Percentiles rank a stretch among this genome's conserved stretches.
Conservation (phyloP, 2,329 filamentous ascomycete species). For the Hypoxylon sp. region DNA sequence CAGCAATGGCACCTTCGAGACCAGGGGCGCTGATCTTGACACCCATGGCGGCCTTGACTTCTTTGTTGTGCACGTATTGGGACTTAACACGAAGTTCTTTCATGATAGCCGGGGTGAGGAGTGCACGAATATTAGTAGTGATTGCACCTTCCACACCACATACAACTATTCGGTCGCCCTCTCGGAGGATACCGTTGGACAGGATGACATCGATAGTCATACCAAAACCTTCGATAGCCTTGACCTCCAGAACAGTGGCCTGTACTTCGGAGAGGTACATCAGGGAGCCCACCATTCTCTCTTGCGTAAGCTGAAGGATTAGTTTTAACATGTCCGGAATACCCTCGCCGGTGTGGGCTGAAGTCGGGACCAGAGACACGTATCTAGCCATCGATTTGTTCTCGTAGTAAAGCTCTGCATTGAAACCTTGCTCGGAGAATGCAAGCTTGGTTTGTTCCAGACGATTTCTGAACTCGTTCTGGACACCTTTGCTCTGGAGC, state of each 20-base stretch:
- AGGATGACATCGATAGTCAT: conserved; percentile 98
- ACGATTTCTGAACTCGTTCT: conserved; percentile 93
- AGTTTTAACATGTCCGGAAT: conserved; percentile 99
- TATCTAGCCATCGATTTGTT: conserved; percentile 97
- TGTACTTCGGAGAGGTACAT: conserved; percentile 99
- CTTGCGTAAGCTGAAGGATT: conserved; percentile 89
- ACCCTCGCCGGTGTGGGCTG: conserved; percentile 98
- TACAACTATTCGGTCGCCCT: conserved; percentile 93
- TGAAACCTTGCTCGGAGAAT: conserved; percentile 97
- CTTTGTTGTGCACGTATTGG: conserved; percentile 97
- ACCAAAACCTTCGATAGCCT: conserved; percentile 98
- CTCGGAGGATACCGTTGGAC: conserved; percentile 92
- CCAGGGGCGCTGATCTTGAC: conserved; percentile 98
- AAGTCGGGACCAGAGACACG: conserved; percentile 97
- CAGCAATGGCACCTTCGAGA: conserved; percentile 94
- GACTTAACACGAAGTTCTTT: conserved; percentile 96
- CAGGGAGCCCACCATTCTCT: conserved; percentile 94
- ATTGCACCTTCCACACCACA: conserved; percentile 98
- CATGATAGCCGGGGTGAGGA: conserved; percentile 91
- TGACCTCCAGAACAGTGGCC: conserved; percentile 97
- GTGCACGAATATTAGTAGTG: conserved; percentile 91
- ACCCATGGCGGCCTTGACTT: conserved; percentile 97
- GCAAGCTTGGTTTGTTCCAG: conserved; percentile 92
- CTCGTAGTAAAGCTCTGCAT: conserved; percentile 95
- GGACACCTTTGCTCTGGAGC: conserved; percentile 90